These are phyloP conservation scores for Hysterium pulicare DNA, from an alignment of 2,329 filamentous ascomycete genomes.

Conservation along the genomic window DNA sequence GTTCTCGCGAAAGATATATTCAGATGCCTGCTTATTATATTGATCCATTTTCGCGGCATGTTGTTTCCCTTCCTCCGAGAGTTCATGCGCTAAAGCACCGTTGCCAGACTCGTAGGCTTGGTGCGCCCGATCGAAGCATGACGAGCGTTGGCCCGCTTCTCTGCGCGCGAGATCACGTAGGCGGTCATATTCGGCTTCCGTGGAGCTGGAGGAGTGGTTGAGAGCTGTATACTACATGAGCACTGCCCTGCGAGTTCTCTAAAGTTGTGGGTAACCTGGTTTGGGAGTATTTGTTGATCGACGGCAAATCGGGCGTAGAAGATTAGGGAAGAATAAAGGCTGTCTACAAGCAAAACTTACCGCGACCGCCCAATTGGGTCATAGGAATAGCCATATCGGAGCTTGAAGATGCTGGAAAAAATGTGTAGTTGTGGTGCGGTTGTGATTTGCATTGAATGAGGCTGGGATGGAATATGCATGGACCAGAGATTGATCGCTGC, in stretches of 20 bases:
- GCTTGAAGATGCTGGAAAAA: background rate
- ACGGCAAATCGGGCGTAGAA: slow-evolving; percentile 8
- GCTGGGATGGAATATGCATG: too few species aligned
- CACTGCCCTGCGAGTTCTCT: too few species aligned
- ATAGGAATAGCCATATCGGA: slow-evolving; percentile 31
- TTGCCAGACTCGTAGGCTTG: slow-evolving; percentile 82
- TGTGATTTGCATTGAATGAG: too few species aligned
- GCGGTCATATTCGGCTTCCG: slow-evolving; percentile 86
- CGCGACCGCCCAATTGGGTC: slow-evolving; percentile 34
- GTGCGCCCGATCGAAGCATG: slow-evolving; percentile 67
- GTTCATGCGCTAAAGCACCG: slow-evolving; percentile 74
- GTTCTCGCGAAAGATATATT: slow-evolving; percentile 94
- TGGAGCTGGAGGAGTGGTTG: slow-evolving; percentile 20
- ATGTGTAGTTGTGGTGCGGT: too few species aligned
- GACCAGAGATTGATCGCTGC: too few species aligned
- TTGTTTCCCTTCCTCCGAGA: slow-evolving; percentile 79
- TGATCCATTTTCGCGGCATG: slow-evolving; percentile 82
- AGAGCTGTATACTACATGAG: slow-evolving; percentile 21
- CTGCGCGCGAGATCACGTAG: slow-evolving; percentile 77
- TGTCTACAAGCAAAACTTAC: too few species aligned
- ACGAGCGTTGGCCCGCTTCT: slow-evolving; percentile 74
- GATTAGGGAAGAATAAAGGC: background rate
- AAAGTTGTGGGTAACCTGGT: background rate
- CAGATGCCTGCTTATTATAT: slow-evolving; percentile 86
- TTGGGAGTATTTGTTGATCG: slow-evolving; percentile 1